Percentiles rank a stretch among this genome's conserved stretches.
Evolutionary conservation across 345 rosid species (phyloP).

Genomic region (Xanthoceras sorbifolium): DNA sequence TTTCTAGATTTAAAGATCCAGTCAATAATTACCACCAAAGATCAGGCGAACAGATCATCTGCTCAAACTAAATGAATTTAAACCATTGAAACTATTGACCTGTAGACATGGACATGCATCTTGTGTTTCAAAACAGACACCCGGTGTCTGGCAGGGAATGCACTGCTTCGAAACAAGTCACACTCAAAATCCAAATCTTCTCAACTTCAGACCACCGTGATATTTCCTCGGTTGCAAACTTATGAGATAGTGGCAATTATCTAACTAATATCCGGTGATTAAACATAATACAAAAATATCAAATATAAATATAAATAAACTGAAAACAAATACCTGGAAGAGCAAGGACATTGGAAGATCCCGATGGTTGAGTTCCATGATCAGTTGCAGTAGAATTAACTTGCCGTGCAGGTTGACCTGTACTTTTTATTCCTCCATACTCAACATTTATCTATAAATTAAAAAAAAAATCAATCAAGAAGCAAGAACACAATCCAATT

Average conservation of each 20-base stretch:
- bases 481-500: no score
- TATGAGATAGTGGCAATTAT: background rate
- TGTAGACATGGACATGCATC: background rate
- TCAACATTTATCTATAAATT: conserved; percentile 54
- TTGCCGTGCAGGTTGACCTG: conserved; percentile 45
- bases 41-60: background rate
- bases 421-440: conserved; percentile 58
- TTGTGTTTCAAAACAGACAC: background rate
- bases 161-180: no score
- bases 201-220: no score
- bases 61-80: background rate
- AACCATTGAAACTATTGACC: background rate
- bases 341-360: conserved; percentile 59
- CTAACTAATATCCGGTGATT: background rate
- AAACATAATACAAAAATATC: background rate
- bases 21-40: background rate
- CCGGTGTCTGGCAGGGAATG: no score
- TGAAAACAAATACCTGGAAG: conserved; percentile 58
- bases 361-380: conserved; percentile 38
- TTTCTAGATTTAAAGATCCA: background rate
- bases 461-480: background rate
- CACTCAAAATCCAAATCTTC: no score
- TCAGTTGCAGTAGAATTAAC: conserved; percentile 27
- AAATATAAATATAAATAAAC: background rate
- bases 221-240: background rate